phyloP scores from a whole-genome alignment of 1,284 basidiomycete species.

The Grifola frondosa region DNA sequence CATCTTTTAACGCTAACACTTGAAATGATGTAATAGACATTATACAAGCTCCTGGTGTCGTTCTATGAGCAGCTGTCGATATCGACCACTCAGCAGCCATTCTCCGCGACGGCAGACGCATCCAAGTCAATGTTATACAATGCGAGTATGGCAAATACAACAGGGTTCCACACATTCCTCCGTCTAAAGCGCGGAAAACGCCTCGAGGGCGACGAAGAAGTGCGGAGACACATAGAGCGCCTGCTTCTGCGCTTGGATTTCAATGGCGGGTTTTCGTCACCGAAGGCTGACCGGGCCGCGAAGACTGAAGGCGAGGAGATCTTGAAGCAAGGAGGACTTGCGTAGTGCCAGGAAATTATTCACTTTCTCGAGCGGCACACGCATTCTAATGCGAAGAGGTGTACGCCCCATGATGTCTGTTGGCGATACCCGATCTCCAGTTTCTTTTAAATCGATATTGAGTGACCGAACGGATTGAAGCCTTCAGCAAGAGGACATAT shows the following conservation, averaged over 20 bases:
- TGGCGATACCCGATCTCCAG: no score
- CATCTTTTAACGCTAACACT: slow-evolving; percentile 1
- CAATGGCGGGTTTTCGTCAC: slow-evolving; percentile 74
- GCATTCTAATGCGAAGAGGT: neutral
- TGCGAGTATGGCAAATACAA: slow-evolving; percentile 58
- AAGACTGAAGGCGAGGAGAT: slow-evolving; percentile 41
- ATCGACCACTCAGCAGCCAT: slow-evolving; percentile 70
- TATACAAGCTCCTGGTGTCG: slow-evolving; percentile 61
- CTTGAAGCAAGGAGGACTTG: slow-evolving; percentile 40
- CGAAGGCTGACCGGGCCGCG: slow-evolving; percentile 31
- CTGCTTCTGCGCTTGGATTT: slow-evolving; percentile 82
- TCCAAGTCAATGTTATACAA: slow-evolving; percentile 69
- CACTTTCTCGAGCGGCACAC: no score
- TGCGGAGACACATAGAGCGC: slow-evolving; percentile 78
- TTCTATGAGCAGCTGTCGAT: slow-evolving; percentile 79
- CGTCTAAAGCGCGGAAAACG: slow-evolving; percentile 46
- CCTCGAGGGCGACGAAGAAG: slow-evolving; percentile 58
- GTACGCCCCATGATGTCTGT: neutral
- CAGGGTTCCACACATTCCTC: slow-evolving; percentile 49
- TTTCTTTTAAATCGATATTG: no score
- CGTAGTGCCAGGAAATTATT: slow-evolving; percentile 20
- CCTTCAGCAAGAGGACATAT: no score
- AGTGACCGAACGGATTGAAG: no score
- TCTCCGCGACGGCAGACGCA: slow-evolving; percentile 53
- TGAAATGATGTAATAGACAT: slow-evolving; percentile 41